Evolutionary conservation across 2,329 filamentous ascomycete species (phyloP), one percentile per base, ranked within the genome.

Genomic region (Penicillium aurantiogriseum): DNA sequence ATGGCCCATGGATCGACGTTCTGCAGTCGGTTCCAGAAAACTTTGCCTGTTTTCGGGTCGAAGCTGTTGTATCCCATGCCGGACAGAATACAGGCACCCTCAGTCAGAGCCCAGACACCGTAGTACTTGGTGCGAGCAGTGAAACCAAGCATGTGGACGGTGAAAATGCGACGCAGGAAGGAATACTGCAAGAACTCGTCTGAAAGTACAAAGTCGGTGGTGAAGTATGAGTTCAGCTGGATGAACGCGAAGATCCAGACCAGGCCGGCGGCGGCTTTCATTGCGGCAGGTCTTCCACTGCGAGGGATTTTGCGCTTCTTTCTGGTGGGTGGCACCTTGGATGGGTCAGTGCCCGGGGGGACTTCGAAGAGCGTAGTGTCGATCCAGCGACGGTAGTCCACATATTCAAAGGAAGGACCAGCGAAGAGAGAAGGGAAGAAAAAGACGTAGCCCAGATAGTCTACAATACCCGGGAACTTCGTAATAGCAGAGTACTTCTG

Each of bases 1-100:
- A 99, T 90, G 2, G 85, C 86, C 82, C 87, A 88, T 0, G 94
- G 89, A 64, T 90, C 87, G 65, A 99, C 91, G 70, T 99, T 99
- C 66, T 91, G 88, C 19, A 97, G 80, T 29, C 93, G 87, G 70
- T 96, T 88, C 90, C 94, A 99, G 58, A 88, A 89, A 1, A 95
- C 88, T 70, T 90, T 91, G 57, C 91, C 92, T 0, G 91, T 93
- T 54, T 85, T 84, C 3, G 90, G 85, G 70, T 99, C 92, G 19
- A 99, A 82, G 33, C 94, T 93, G 69, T 96, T 96, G 77, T 94
- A 99, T 43, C 94, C 94, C 63, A 99, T 85, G 5, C 94, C 94
- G 9, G 91, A 88, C 19, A 99, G 84, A 61, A 99, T 97, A 71
- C 94, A 99, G 19, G 93, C 87, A 19, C 94, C 94, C 75, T 99